Evolutionary conservation across 108 stramenopile species (phyloP), one percentile per base, ranked within the genome.

Genomic region (Aureococcus anophagefferens): DNA sequence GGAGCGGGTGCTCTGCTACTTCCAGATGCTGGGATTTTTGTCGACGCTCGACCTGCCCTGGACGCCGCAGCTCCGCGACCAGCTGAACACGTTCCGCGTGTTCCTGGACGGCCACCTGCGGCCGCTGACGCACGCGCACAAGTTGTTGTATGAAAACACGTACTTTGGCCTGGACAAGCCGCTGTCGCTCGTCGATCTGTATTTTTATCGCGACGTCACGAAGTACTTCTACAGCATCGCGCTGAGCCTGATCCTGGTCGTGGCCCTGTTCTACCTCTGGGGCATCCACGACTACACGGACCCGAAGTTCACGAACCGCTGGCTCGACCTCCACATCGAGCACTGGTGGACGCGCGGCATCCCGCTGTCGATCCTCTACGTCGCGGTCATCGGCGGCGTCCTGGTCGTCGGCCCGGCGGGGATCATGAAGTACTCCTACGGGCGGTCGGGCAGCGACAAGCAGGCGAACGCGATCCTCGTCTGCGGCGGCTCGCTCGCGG

Each of bases 201-300:
- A 44, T 14, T 35, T 71, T 11, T 71, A 71, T 30, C 35, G 63
- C 21, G 34, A 35, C 62, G 34, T 71, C 14, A 46, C 33, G 1
- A 71, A 64, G 16, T 63, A 30, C 63, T 33, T 33, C 34, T 33
- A 63, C 30, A 63, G 59, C 31, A 25, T 71, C 25, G 62, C 33
- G 0, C 63, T 35, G 18, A 33, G 33, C 35, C 4, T 35, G 4
- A 25, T 63, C 62, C 35, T 64, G 1, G 25, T 71, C 33, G 16
- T 32, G 25, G 70, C 25, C 33, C 31, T 71, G 33, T 71, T 71
- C 70, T 46, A 35, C 70, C 35, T 71, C 62, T 71, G 70, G 70
- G 35, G 33, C 29, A 28, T 71, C 35, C 18, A 64, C 35, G 70
- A 71, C 35, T 71, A 71, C 63, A 71, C 70, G 25, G 63, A 71